A percentile compares a stretch with the other conserved stretches of the same genome.
Conservation (phyloP, 176 grass and related monocot genomes). For the Aegilops bicornis region DNA sequence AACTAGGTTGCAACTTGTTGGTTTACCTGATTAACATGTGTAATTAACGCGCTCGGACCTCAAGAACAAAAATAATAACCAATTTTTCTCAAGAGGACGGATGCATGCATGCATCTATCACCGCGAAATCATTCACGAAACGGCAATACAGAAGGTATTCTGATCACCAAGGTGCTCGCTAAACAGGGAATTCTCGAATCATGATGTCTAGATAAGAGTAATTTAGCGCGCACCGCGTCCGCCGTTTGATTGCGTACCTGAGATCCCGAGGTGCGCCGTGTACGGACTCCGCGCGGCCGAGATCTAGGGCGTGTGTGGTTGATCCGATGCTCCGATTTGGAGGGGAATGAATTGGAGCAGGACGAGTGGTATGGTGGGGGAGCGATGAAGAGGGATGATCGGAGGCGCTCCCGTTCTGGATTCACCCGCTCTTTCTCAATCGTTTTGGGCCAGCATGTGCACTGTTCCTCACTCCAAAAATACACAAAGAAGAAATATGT, state of each 20-base stretch:
- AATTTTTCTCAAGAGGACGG: not conserved
- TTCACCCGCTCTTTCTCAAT: not conserved
- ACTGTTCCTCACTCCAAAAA: too few species aligned
- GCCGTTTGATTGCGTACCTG: slow-evolving; percentile 11
- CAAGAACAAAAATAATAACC: not conserved
- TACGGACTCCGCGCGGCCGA: not conserved
- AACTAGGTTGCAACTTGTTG: not conserved
- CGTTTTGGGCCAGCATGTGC: too few species aligned
- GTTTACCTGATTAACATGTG: not conserved
- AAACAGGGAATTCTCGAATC: not conserved
- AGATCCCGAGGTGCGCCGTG: not conserved
- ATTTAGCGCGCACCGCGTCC: not conserved
- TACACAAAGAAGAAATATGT: too few species aligned
- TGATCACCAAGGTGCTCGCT: not conserved
- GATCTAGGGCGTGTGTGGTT: not conserved
- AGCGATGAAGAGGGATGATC: not conserved
- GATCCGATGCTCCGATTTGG: not conserved
- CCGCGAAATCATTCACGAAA: not conserved
- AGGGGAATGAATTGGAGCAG: not conserved
- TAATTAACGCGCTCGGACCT: not conserved
- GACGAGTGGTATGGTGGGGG: not conserved
- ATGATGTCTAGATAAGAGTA: not conserved
- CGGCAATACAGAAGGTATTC: too few species aligned
- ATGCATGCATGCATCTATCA: not conserved
- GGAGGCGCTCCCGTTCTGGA: not conserved